Conservation (phyloP, 257 asterid genomes). For the Primulina tabacum region DNA sequence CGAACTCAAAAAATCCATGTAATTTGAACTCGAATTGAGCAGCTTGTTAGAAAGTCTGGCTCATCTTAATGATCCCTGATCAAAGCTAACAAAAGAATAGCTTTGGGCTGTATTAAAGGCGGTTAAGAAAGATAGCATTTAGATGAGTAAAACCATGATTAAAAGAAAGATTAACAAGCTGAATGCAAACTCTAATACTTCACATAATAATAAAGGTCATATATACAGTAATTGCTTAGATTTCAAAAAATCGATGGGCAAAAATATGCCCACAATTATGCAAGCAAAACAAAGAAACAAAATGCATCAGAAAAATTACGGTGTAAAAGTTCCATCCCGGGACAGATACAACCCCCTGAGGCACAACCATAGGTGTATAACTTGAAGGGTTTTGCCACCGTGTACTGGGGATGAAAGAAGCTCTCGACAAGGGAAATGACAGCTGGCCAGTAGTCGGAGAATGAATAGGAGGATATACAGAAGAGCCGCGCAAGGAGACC, state of each 20-base stretch:
- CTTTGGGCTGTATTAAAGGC: constrained; percentile 5
- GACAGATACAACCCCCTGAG: constrained; percentile 84
- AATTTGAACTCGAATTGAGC: background rate
- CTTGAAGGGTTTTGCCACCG: constrained; percentile 94
- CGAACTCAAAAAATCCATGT: background rate
- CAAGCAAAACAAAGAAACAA: constrained; percentile 19
- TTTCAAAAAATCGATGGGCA: background rate
- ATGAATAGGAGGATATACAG: constrained; percentile 78
- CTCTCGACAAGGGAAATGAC: constrained; percentile 71
- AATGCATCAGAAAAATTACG: constrained; percentile 47
- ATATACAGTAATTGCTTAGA: background rate
- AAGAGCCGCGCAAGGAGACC: constrained; percentile 87
- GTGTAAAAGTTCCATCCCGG: constrained; percentile 86
- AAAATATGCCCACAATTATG: constrained; percentile 6
- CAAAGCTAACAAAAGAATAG: background rate
- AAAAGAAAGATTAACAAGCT: background rate
- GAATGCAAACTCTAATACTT: constrained; percentile 2
- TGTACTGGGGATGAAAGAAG: constrained; percentile 79
- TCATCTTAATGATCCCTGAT: constrained; percentile 8
- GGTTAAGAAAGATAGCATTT: constrained; percentile 10
- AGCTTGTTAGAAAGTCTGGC: background rate
- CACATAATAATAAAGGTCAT: background rate
- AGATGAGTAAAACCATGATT: constrained; percentile 7
- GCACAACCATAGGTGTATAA: constrained; percentile 80
- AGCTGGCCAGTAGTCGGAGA: constrained; percentile 82